Conservation (phyloP, 2,329 filamentous ascomycete genomes). For the Zasmidium cellare region DNA sequence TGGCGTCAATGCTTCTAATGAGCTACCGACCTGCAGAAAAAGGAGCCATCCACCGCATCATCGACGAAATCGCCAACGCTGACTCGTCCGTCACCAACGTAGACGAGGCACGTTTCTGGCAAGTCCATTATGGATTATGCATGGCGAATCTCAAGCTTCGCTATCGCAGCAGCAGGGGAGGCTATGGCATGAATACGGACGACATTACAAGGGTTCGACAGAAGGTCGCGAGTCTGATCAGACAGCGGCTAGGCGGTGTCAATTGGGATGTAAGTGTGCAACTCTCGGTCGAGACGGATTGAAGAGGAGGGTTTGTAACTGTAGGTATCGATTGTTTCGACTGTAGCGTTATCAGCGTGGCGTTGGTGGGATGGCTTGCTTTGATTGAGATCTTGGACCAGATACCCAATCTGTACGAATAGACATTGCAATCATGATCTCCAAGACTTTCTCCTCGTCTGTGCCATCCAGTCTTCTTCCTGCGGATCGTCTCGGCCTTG, state of each 20-base stretch:
- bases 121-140: constrained; percentile 94
- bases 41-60: constrained; percentile 66
- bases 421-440: too few relatives aligned
- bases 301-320: too few relatives aligned
- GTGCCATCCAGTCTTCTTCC: too few relatives aligned
- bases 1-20: constrained; percentile 96
- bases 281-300: constrained; percentile 49
- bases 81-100: constrained; percentile 75
- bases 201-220: constrained; percentile 72
- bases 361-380: too few relatives aligned
- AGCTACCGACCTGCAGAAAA: constrained; percentile 62
- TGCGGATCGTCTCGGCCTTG: too few relatives aligned
- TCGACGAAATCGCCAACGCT: constrained; percentile 74
- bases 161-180: constrained; percentile 58
- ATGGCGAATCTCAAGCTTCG: constrained; percentile 91
- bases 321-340: too few relatives aligned
- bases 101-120: constrained; percentile 95
- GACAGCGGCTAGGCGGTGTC: constrained; percentile 81
- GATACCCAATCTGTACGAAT: too few relatives aligned
- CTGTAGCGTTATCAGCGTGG: too few relatives aligned
- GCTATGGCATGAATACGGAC: constrained; percentile 56
- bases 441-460: too few relatives aligned
- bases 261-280: constrained; percentile 94
- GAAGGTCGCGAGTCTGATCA: constrained; percentile 74
- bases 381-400: too few relatives aligned